Evolutionary conservation across 805 yeast genomes (phyloP).

Genomic region (Barnettozyma pratensis): DNA sequence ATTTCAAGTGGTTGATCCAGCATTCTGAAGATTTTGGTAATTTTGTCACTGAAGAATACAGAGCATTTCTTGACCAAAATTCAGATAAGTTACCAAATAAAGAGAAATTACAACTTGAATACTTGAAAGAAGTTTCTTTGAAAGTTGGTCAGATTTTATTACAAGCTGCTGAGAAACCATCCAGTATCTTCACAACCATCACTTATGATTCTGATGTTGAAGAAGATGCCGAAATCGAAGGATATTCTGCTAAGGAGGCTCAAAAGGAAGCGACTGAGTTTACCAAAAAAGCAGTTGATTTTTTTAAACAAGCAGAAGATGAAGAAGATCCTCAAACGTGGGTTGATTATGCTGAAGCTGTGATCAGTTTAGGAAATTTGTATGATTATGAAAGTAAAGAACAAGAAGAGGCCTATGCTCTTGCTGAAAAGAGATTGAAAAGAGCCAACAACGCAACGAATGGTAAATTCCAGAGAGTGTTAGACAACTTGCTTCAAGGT

Average conservation of each 20-base stretch:
- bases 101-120: conserved; percentile 17
- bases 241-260: conserved; percentile 33
- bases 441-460: conserved; percentile 78
- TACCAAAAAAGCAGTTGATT: conserved; percentile 49
- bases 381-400: conserved; percentile 58
- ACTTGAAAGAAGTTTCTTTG: conserved; percentile 38
- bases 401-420: conserved; percentile 59
- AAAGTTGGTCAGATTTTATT: conserved; percentile 59
- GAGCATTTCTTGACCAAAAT: conserved; percentile 9
- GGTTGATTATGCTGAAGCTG: conserved; percentile 84
- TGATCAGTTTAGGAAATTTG: conserved; percentile 73
- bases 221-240: conserved; percentile 23
- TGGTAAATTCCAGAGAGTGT: conserved; percentile 62
- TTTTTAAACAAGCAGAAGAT: conserved; percentile 54
- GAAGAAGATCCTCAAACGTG: conserved; percentile 75
- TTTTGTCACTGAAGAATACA: conserved; percentile 12
- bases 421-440: conserved; percentile 63
- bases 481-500: conserved; percentile 43
- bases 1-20: conserved; percentile 43
- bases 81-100: conserved; percentile 10
- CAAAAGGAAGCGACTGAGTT: conserved; percentile 43
- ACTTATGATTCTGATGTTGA: conserved; percentile 52
- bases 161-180: conserved; percentile 60
- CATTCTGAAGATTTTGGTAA: conserved; percentile 23
- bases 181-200: conserved; percentile 47